Base-by-base conservation (phyloP, 208 protist genomes). In the Wallacemonas sp. region DNA sequence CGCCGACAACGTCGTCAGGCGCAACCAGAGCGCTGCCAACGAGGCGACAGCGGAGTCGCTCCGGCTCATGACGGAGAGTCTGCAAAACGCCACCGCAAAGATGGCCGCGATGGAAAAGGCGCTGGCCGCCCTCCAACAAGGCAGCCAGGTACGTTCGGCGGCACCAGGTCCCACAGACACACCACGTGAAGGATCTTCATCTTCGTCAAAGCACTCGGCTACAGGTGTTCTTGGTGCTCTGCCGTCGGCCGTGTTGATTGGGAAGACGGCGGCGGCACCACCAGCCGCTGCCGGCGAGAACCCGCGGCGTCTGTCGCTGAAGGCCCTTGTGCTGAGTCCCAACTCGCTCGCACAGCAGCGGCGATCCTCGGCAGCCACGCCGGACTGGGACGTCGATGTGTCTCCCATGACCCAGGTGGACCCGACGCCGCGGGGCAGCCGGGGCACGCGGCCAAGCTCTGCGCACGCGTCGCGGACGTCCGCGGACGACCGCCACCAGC, bases 341-440 rank as follows among this genome's bases (percentile, higher is more conserved):
- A 57, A 17, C 19, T 52, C 44, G 6, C 34, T 56, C 5, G 23
- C 24, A 4, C 44, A 56, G 46, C 33, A 14, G 6, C 34, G 46
- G 3, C 34, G 11, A 6, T 11, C 8, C 29, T 61, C 54, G 5
- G 36, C 41, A 14, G 36, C 34, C 12, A 30, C 23, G 36, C 14
- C 34, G 2, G 54, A 52, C 36, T 38, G 16, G 23, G 70, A 70
- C 34, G 41, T 65, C 3, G 34, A 43, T 21, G 48, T 76, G 14
- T 76, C 70, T 1, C 70, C 70, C 36, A 76, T 76, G 70, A 76
- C 70, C 8, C 70, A 70, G 57, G 43, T 34, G 21, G 48, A 58
- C 16, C 56, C 43, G 17, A 65, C 70, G 2, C 26, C 23, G 36
- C 34, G 29, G 1, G 32, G 32, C 5, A 58, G 52, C 19, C 16